These are phyloP conservation scores for Bruguiera parviflora DNA, from an alignment of 345 rosid species.

Conservation along the genomic window DNA sequence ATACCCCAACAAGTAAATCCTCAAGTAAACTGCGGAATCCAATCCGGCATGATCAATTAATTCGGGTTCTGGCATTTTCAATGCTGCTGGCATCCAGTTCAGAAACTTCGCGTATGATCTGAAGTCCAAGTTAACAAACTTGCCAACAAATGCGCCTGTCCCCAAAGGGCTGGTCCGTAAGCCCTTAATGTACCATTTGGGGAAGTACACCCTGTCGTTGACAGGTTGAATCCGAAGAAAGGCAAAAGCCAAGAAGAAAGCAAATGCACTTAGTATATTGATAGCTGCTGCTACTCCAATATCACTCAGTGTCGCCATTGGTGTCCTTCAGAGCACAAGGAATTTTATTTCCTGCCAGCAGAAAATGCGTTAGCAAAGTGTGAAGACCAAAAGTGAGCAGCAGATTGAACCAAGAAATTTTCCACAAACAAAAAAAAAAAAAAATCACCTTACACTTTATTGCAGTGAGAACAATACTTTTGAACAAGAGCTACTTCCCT, in stretches of 20 bases:
- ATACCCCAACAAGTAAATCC: constrained; percentile 85
- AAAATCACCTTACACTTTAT: no score
- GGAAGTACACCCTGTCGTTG: constrained; percentile 88
- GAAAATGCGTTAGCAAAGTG: neutral
- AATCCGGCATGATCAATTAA: constrained; percentile 83
- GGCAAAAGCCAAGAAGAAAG: constrained; percentile 75
- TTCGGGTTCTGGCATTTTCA: constrained; percentile 93
- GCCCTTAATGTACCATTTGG: constrained; percentile 91
- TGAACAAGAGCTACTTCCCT: no score
- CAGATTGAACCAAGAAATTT: no score
- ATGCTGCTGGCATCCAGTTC: constrained; percentile 89
- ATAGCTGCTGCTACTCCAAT: constrained; percentile 81
- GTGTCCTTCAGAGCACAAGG: constrained; percentile 3
- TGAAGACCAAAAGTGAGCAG: no score
- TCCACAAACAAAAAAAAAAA: no score
- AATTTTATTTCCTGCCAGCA: constrained; percentile 9
- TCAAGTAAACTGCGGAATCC: constrained; percentile 81
- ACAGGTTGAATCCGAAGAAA: constrained; percentile 79
- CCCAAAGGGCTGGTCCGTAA: constrained; percentile 59
- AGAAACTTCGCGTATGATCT: constrained; percentile 65
- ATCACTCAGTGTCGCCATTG: constrained; percentile 77
- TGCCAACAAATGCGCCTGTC: constrained; percentile 55
- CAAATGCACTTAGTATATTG: constrained; percentile 70
- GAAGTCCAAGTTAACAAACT: constrained; percentile 74
- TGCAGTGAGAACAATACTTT: no score